phyloP scores from a whole-genome alignment of 2,329 filamentous ascomycete genomes.

The Apiospora kogelbergensis region DNA sequence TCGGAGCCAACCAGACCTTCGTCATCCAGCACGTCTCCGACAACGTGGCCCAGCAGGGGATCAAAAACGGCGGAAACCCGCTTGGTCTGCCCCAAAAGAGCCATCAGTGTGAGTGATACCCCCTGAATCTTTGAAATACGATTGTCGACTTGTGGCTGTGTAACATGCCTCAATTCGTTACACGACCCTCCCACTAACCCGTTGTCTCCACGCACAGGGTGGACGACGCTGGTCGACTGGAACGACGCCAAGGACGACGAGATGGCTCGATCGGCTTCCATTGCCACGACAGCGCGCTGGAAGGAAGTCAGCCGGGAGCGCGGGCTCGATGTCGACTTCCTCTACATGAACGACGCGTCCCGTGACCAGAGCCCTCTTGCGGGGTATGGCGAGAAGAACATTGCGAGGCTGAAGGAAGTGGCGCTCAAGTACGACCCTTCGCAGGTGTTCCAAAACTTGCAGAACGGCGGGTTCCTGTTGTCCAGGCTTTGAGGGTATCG shows the following conservation, averaged over 20 bases:
- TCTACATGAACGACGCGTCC: conserved; percentile 28
- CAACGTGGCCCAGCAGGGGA: conserved; percentile 11
- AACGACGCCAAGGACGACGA: conserved; percentile 16
- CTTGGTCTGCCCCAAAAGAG: conserved; percentile 16
- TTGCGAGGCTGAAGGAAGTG: conserved; percentile 20
- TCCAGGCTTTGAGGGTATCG: too few species aligned
- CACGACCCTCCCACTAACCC: too few species aligned
- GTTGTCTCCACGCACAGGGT: too few species aligned
- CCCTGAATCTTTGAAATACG: too few species aligned
- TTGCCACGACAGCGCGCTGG: conserved; percentile 15
- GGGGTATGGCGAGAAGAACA: conserved; percentile 24
- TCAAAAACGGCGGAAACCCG: conserved; percentile 19
- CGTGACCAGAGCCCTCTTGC: conserved; percentile 24
- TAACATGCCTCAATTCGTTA: too few species aligned
- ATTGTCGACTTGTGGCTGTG: too few species aligned
- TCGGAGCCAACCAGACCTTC: conserved; percentile 23
- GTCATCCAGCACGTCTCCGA: conserved; percentile 15
- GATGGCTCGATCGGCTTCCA: conserved; percentile 14
- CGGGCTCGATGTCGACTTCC: neutral
- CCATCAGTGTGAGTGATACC: conserved; percentile 20
- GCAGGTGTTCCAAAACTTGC: conserved; percentile 26
- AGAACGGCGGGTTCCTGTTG: conserved; percentile 21
- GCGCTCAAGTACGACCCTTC: conserved; percentile 23
- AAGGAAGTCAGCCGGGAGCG: conserved; percentile 5
- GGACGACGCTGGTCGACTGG: conserved; percentile 23